These are phyloP conservation scores for Cyberlindnera meyerae DNA, from an alignment of 805 yeast genomes.

Conservation along the genomic window DNA sequence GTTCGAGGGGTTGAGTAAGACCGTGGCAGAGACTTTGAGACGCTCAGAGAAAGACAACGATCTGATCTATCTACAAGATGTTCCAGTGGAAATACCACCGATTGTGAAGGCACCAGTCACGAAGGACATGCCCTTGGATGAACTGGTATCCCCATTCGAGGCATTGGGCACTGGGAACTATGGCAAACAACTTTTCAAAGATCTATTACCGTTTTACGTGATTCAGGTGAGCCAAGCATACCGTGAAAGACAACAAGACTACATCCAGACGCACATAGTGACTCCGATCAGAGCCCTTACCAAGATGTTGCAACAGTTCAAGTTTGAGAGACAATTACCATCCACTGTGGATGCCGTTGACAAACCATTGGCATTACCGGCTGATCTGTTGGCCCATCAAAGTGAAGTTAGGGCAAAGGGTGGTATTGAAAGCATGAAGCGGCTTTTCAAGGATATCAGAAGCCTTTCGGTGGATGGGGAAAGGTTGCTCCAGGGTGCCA, in stretches of 20 bases:
- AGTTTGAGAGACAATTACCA: constrained; percentile 51
- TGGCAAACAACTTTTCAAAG: constrained; percentile 43
- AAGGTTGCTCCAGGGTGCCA: constrained; percentile 40
- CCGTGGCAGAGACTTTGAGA: constrained; percentile 40
- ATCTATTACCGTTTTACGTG: constrained; percentile 60
- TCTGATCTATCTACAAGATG: constrained; percentile 62
- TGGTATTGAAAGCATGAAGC: constrained; percentile 41
- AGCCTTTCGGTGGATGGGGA: constrained; percentile 37
- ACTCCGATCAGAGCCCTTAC: constrained; percentile 47
- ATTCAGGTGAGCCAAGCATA: constrained; percentile 65
- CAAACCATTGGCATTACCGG: constrained; percentile 51
- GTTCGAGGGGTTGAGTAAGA: constrained; percentile 42
- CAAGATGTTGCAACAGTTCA: constrained; percentile 36
- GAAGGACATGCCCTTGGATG: constrained; percentile 37
- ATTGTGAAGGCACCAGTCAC: constrained; percentile 54
- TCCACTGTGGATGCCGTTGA: constrained; percentile 58
- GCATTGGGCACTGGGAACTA: constrained; percentile 18
- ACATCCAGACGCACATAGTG: constrained; percentile 39
- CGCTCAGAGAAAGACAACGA: constrained; percentile 77
- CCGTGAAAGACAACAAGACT: constrained; percentile 57
- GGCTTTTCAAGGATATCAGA: constrained; percentile 42
- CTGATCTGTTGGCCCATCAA: constrained; percentile 49
- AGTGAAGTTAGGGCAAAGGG: constrained; percentile 50
- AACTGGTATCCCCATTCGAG: constrained; percentile 30
- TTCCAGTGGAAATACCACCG: constrained; percentile 47